Evolutionary conservation across 2,329 filamentous ascomycete species (phyloP).

Genomic region (Colletotrichum truncatum): DNA sequence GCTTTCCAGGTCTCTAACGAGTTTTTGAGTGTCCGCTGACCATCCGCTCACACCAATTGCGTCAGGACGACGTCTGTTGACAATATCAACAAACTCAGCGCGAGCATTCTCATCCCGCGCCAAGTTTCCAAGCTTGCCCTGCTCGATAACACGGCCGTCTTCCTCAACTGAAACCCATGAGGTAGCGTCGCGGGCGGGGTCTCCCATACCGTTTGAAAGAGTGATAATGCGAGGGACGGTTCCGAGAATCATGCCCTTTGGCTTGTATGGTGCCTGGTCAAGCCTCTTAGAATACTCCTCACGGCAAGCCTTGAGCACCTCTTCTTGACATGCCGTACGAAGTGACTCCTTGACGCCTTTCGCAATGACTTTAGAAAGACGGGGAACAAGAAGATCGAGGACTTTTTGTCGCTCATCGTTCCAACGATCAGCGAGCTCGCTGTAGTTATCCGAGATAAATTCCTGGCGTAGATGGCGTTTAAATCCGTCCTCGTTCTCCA

Average conservation of each 20-base stretch:
- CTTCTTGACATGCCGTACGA: slow-evolving; percentile 92
- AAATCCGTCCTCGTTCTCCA: slow-evolving; percentile 82
- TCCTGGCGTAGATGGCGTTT: slow-evolving; percentile 80
- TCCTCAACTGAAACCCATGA: slow-evolving; percentile 95
- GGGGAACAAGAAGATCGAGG: slow-evolving; percentile 81
- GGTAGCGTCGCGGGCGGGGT: slow-evolving; percentile 78
- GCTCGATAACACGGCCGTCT: slow-evolving; percentile 87
- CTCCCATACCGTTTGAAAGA: slow-evolving; percentile 85
- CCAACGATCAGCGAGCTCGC: slow-evolving; percentile 94
- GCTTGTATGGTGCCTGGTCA: slow-evolving; percentile 96
- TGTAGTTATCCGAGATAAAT: slow-evolving; percentile 95
- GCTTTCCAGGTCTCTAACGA: slow-evolving; percentile 83
- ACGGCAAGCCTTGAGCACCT: slow-evolving; percentile 86
- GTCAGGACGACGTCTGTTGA: slow-evolving; percentile 84
- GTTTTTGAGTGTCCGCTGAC: slow-evolving; percentile 84
- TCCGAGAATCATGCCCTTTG: slow-evolving; percentile 89
- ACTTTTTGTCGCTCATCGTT: slow-evolving; percentile 88
- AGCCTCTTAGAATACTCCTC: slow-evolving; percentile 90
- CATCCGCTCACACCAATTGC: slow-evolving; percentile 91
- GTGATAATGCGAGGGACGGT: slow-evolving; percentile 88
- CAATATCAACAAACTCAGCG: slow-evolving; percentile 79
- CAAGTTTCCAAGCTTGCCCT: slow-evolving; percentile 86
- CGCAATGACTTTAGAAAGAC: slow-evolving; percentile 84
- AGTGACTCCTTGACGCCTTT: slow-evolving; percentile 96
- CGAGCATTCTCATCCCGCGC: slow-evolving; percentile 73